Percentiles rank a stretch among this genome's conserved stretches.
Evolutionary conservation across 225 moss, liverwort and hornwort genomes (phyloP).

Genomic region (Pseudisothecium myosuroides): DNA sequence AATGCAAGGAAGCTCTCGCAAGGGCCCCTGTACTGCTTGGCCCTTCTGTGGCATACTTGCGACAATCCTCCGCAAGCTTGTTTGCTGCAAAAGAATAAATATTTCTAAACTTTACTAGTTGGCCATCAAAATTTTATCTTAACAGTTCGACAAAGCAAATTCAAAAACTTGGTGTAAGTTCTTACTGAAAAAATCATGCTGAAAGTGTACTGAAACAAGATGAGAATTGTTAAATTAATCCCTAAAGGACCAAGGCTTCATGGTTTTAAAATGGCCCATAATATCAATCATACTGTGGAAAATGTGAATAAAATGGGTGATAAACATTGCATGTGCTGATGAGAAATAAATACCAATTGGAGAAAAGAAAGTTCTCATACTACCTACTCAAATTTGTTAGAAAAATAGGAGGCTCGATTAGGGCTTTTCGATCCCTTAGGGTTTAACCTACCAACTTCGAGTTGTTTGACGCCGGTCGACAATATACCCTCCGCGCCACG

Average conservation of each 20-base stretch:
- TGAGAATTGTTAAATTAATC: not conserved
- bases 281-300: not conserved
- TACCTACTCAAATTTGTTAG: not conserved
- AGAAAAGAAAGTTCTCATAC: not conserved
- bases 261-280: not conserved
- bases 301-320: not conserved
- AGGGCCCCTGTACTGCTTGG: slow-evolving; percentile 67
- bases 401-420: not conserved
- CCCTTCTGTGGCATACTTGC: slow-evolving; percentile 84
- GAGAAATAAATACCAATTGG: not conserved
- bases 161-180: not conserved
- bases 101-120: not conserved
- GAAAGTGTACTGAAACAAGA: not conserved
- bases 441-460: slow-evolving; percentile 13
- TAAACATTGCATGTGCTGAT: not conserved
- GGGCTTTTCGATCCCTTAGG: not conserved
- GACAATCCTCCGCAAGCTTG: slow-evolving; percentile 89
- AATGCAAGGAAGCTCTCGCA: slow-evolving; percentile 70
- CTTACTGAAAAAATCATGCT: not conserved
- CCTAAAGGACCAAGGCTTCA: not conserved
- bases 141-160: not conserved
- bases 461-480: slow-evolving; percentile 21
- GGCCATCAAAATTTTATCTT: not conserved
- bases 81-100: slow-evolving; percentile 14
- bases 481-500: slow-evolving; percentile 76